These are phyloP conservation scores for Gaertneriomyces semiglobifer DNA, from an alignment of 192 early-diverging fungal species.

Conservation along the genomic window DNA sequence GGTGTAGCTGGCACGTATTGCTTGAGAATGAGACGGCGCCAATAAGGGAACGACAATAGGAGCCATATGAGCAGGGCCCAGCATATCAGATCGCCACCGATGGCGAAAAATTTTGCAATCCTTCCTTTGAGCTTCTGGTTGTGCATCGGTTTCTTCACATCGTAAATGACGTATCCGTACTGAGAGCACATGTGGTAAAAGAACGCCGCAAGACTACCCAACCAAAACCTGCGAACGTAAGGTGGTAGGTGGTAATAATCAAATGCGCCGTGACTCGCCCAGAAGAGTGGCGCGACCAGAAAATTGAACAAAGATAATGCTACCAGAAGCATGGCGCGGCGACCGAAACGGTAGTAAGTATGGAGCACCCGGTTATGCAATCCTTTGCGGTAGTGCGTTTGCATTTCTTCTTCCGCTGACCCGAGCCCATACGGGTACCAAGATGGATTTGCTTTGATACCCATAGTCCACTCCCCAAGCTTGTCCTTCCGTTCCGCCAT, in stretches of 20 bases:
- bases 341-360: slow-evolving; percentile 28
- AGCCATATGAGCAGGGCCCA: slow-evolving; percentile 16
- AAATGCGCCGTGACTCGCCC: slow-evolving; percentile 18
- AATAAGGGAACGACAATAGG: slow-evolving; percentile 23
- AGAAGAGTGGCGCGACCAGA: slow-evolving; percentile 18
- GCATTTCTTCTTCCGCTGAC: slow-evolving; percentile 17
- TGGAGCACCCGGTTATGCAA: slow-evolving; percentile 25
- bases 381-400: slow-evolving; percentile 25
- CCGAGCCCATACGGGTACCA: slow-evolving; percentile 25
- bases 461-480: slow-evolving; percentile 25
- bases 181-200: slow-evolving; percentile 30
- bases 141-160: background rate
- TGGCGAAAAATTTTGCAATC: slow-evolving; percentile 19
- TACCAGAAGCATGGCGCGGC: slow-evolving; percentile 21
- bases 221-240: slow-evolving; percentile 25
- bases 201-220: slow-evolving; percentile 29
- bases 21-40: slow-evolving; percentile 8
- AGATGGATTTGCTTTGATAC: slow-evolving; percentile 21
- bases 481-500: slow-evolving; percentile 34
- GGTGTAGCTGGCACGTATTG: slow-evolving; percentile 7
- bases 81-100: slow-evolving; percentile 10
- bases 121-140: slow-evolving; percentile 15
- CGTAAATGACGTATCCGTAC: slow-evolving; percentile 32
- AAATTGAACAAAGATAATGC: slow-evolving; percentile 23
- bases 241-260: slow-evolving; percentile 27